Evolutionary conservation across 2,329 filamentous ascomycete species (phyloP).

Genomic region (Plenodomus biglobosus): DNA sequence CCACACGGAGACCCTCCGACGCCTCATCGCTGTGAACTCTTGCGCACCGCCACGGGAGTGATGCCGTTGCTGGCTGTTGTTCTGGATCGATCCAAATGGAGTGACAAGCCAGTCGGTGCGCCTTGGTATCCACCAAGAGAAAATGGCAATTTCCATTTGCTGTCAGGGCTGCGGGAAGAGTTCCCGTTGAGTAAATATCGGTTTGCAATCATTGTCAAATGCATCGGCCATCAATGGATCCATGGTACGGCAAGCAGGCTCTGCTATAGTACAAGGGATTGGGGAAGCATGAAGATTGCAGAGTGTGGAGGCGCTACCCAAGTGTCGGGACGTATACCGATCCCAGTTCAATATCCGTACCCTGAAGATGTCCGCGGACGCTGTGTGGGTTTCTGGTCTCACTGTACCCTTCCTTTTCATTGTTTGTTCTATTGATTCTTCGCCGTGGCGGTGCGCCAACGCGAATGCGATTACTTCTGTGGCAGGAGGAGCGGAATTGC

Average conservation of each 20-base stretch:
- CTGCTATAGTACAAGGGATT: too few relatives aligned
- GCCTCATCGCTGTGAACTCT: not conserved
- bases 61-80: slow-evolving; percentile 1
- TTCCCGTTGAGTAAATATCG: not conserved
- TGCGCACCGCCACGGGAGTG: slow-evolving; percentile 1
- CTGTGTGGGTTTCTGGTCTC: not conserved
- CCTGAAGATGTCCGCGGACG: too few relatives aligned
- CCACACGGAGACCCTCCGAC: slow-evolving; percentile 10
- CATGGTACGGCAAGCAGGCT: not conserved
- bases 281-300: not conserved
- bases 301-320: not conserved
- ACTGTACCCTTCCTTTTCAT: not conserved
- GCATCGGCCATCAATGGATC: not conserved
- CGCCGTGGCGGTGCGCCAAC: not conserved
- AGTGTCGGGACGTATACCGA: slow-evolving; percentile 9
- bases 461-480: not conserved
- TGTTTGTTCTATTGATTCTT: not conserved
- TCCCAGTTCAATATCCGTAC: slow-evolving; percentile 11
- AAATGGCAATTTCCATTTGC: not conserved
- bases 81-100: not conserved
- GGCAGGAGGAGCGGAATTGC: slow-evolving; percentile 3
- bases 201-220: not conserved
- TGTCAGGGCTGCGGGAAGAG: not conserved
- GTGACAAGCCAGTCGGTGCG: not conserved
- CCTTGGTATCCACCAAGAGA: not conserved